These are phyloP conservation scores for Penicillium roqueforti DNA, from an alignment of 495 filamentous ascomycete genomes.

Conservation along the genomic window DNA sequence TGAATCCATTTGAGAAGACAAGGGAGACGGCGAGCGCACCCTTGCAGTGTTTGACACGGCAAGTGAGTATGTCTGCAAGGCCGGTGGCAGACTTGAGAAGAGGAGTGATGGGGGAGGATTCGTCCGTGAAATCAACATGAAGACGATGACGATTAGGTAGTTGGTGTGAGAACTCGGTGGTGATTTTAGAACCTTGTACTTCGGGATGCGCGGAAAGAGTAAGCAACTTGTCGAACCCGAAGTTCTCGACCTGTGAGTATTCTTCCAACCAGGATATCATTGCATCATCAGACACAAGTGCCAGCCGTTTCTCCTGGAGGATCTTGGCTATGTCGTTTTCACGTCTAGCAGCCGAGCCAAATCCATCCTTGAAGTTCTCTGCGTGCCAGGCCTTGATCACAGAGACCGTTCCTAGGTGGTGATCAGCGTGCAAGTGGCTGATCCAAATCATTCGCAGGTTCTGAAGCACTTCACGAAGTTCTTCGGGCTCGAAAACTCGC, in stretches of 20 bases:
- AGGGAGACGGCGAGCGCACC: slow-evolving; percentile 72
- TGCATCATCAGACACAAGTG: slow-evolving; percentile 56
- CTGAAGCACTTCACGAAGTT: slow-evolving; percentile 63
- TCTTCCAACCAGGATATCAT: slow-evolving; percentile 75
- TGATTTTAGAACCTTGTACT: slow-evolving; percentile 12
- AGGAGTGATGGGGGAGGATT: slow-evolving; percentile 24
- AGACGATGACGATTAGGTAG: slow-evolving; percentile 24
- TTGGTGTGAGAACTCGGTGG: slow-evolving; percentile 29
- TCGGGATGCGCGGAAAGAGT: slow-evolving; percentile 38
- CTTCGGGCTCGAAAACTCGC: slow-evolving; percentile 59
- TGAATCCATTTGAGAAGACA: slow-evolving; percentile 75
- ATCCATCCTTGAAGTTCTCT: slow-evolving; percentile 38
- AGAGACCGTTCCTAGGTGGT: slow-evolving; percentile 79
- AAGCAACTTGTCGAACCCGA: slow-evolving; percentile 58
- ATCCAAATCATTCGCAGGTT: slow-evolving; percentile 89
- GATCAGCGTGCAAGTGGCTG: slow-evolving; percentile 92
- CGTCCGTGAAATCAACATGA: slow-evolving; percentile 27
- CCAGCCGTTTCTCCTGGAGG: slow-evolving; percentile 47
- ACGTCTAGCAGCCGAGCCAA: slow-evolving; percentile 20
- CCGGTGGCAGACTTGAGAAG: slow-evolving; percentile 41
- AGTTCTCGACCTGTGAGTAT: slow-evolving; percentile 72
- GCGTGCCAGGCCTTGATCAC: slow-evolving; percentile 76
- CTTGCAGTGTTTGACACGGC: slow-evolving; percentile 69
- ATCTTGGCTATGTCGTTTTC: slow-evolving; percentile 33
- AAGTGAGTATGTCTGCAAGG: slow-evolving; percentile 46